A percentile compares a stretch with the other conserved stretches of the same genome.
These are phyloP conservation scores for Begonia peltatifolia DNA, from an alignment of 306 rosid genomes.

Conservation along the genomic window DNA sequence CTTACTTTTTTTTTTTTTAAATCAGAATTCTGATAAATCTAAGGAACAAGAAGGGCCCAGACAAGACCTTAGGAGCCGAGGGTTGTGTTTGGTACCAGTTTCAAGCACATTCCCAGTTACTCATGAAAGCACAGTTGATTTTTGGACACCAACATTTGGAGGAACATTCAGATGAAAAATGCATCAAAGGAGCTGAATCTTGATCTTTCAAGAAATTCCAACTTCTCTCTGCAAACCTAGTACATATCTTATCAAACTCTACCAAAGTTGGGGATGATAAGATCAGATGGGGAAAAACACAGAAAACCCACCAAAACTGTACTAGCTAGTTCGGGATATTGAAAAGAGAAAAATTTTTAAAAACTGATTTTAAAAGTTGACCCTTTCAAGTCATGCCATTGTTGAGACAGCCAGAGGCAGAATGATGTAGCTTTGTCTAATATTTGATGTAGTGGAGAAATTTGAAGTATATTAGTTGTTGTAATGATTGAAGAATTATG, in stretches of 20 bases:
- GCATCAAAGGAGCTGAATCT: neutral
- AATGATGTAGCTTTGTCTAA: constrained; percentile 42
- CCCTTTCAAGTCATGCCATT: constrained; percentile 7
- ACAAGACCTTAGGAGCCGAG: constrained; percentile 87
- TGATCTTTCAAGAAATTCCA: too few species aligned
- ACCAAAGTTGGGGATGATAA: constrained; percentile 60
- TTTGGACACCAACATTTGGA: constrained; percentile 94
- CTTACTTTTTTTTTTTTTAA: neutral
- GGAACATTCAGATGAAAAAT: constrained; percentile 57
- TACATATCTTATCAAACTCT: constrained; percentile 51
- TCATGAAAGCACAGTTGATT: constrained; percentile 81
- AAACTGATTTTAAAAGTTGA: too few species aligned
- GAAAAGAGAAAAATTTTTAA: too few species aligned
- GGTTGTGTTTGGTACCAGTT: constrained; percentile 87
- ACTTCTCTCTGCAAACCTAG: constrained; percentile 15
- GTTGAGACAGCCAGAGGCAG: constrained; percentile 54
- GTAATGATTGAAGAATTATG: constrained; percentile 57
- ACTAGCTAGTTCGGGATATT: neutral
- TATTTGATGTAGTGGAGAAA: constrained; percentile 19
- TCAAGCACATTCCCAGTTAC: constrained; percentile 86
- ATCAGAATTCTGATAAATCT: constrained; percentile 54
- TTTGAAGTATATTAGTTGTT: constrained; percentile 44
- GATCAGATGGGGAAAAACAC: constrained; percentile 13
- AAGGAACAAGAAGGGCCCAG: constrained; percentile 59
- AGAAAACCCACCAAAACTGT: constrained; percentile 25